These are phyloP conservation scores for Melaleuca quinquenervia DNA, from an alignment of 345 rosid species.

Conservation along the genomic window DNA sequence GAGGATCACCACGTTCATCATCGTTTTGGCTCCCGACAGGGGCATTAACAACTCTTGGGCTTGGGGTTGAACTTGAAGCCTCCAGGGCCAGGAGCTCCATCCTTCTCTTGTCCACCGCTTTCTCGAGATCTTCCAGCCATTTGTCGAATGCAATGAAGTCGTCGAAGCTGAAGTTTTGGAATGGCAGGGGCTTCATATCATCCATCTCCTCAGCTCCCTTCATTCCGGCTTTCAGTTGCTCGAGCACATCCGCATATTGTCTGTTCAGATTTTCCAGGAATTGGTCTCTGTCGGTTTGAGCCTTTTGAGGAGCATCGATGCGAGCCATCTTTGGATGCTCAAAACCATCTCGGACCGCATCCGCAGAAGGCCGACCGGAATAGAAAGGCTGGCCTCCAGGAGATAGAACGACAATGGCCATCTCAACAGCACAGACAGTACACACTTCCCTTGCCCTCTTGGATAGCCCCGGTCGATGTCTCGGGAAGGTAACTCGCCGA, in stretches of 20 bases:
- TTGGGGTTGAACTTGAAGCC: background rate
- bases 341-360: slow-evolving; percentile 19
- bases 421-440: slow-evolving; percentile 32
- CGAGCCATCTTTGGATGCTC: background rate
- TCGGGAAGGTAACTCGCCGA: slow-evolving; percentile 48
- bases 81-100: background rate
- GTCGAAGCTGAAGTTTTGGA: background rate
- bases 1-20: background rate
- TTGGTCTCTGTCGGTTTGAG: background rate
- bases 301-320: background rate
- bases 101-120: background rate
- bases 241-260: slow-evolving; percentile 5
- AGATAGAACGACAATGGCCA: slow-evolving; percentile 44
- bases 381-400: slow-evolving; percentile 50
- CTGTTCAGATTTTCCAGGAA: background rate
- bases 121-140: background rate
- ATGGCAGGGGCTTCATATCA: background rate
- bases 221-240: slow-evolving; percentile 16
- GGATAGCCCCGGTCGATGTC: slow-evolving; percentile 40
- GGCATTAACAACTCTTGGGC: background rate
- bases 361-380: slow-evolving; percentile 36
- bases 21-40: background rate
- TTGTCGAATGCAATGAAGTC: background rate
- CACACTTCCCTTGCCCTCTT: slow-evolving; percentile 41
- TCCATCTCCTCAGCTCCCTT: slow-evolving; percentile 7